These are phyloP conservation scores for Malbranchea zuffiana DNA, from an alignment of 2,329 filamentous ascomycete species.

Conservation along the genomic window DNA sequence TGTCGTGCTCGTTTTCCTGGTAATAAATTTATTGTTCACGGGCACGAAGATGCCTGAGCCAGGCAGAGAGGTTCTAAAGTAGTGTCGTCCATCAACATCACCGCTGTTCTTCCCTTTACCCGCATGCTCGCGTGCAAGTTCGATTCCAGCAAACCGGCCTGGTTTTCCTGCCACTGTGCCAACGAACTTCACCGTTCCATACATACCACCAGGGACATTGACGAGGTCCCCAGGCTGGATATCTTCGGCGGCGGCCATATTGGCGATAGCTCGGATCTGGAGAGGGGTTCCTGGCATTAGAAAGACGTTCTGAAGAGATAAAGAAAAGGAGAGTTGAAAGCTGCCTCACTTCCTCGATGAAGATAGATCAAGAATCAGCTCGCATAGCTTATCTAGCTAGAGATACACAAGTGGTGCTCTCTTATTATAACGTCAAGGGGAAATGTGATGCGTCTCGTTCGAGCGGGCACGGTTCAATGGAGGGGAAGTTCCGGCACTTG, in stretches of 20 bases:
- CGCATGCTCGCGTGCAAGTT: conserved; percentile 72
- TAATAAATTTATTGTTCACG: conserved; percentile 54
- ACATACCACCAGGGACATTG: conserved; percentile 88
- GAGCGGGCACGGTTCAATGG: no score
- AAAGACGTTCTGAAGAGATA: no score
- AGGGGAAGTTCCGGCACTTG: no score
- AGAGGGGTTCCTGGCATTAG: no score
- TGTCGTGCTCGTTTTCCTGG: conserved; percentile 55
- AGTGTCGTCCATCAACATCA: conserved; percentile 75
- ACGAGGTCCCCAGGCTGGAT: conserved; percentile 72
- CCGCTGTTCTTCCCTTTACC: conserved; percentile 85
- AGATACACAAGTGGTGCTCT: no score
- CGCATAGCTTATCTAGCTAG: no score
- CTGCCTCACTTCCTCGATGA: no score
- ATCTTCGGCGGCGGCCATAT: conserved; percentile 35
- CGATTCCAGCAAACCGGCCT: conserved; percentile 83
- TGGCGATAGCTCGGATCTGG: no score
- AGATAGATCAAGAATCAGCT: no score
- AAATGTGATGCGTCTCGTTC: no score
- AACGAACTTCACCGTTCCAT: conserved; percentile 78
- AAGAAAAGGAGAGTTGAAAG: no score
- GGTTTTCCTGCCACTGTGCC: conserved; percentile 80
- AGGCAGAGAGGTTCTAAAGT: conserved; percentile 68
- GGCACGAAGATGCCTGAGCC: conserved; percentile 92
- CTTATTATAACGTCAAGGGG: no score